Evolutionary conservation across 345 rosid species (phyloP).

Genomic region (Noccaea bulbosa): DNA sequence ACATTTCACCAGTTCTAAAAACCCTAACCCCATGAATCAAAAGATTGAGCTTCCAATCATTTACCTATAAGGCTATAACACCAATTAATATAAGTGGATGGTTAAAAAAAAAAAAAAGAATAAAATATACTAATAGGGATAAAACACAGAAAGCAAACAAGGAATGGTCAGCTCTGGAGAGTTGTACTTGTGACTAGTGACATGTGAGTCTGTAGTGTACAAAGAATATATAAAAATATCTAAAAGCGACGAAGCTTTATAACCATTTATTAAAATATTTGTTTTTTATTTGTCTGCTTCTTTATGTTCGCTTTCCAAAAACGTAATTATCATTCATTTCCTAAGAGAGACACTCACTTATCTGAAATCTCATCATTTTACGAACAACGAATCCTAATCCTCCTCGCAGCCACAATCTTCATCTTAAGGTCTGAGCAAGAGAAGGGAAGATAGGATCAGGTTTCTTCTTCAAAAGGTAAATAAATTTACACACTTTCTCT

Average conservation of each 20-base stretch:
- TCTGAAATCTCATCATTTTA: background rate
- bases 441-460: conserved; percentile 12
- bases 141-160: background rate
- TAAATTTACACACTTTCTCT: conserved; percentile 6
- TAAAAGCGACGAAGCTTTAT: background rate
- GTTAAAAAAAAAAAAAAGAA: too few species aligned
- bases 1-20: too few species aligned
- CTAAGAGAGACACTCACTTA: conserved; percentile 17
- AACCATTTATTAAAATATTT: conserved; percentile 30
- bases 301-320: conserved; percentile 6
- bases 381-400: background rate
- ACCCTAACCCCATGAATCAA: too few species aligned
- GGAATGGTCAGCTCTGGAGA: conserved; percentile 4
- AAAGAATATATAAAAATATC: conserved; percentile 26
- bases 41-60: too few species aligned
- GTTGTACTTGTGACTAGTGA: conserved; percentile 27
- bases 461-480: background rate
- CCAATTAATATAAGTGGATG: too few species aligned
- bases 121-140: too few species aligned
- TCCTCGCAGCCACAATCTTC: conserved; percentile 33
- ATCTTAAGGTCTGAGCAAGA: background rate
- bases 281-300: conserved; percentile 3
- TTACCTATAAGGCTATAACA: too few species aligned
- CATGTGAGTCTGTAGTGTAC: conserved; percentile 18
- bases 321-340: conserved; percentile 28